Base-by-base conservation (phyloP, 2,329 filamentous ascomycete species). In the Trichoderma harzianum region DNA sequence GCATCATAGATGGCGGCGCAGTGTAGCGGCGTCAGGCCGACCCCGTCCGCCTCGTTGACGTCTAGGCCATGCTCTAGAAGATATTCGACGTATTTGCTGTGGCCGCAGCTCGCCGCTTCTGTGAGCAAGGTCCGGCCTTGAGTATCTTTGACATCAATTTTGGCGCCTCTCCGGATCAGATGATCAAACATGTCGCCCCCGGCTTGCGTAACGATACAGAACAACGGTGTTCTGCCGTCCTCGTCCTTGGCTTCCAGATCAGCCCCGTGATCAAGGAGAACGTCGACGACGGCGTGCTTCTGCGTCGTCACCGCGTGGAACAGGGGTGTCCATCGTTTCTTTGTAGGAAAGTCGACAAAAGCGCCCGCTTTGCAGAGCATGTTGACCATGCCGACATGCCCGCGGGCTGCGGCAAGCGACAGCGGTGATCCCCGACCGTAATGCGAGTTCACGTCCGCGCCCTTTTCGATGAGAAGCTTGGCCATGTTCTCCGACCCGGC, bases 181-280 rank as follows among this genome's bases (percentile, higher is more conserved):
- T 39, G 21, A 2, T 66, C 12, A 24, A 72, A 67, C 36, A 47
- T 66, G 7, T 60, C 26, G 7, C 39, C 14, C 14, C 16, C 21
- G 0, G 7, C 7, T 5, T n/a, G 16, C 47, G 14, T 10, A 7
- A 71, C 7, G 28, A 32, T 24, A 32, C 18, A 53, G 16, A n/a
- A 30, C 2, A 72, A 11, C 16, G 65, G 21, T 8, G 65, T 69
- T 24, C 26, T 69, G 55, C 58, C 57, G 12, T 72, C 32, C 10
- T 71, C 24, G 24, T 71, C 69, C 3, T 0, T 28, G 28, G 55
- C 30, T 36, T 67, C 55, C n/a, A 64, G n/a, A 7, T 69, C 34
- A 43, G 70, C 70, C 14, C 65, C 70, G 24, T 69, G 16, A 5
- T 72, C 26, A 5, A 69, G 28, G 6, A 72, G 70, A 14, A 43